These are phyloP conservation scores for Aspergillus pseudonomiae DNA, from an alignment of 2,329 filamentous ascomycete species.

Conservation along the genomic window DNA sequence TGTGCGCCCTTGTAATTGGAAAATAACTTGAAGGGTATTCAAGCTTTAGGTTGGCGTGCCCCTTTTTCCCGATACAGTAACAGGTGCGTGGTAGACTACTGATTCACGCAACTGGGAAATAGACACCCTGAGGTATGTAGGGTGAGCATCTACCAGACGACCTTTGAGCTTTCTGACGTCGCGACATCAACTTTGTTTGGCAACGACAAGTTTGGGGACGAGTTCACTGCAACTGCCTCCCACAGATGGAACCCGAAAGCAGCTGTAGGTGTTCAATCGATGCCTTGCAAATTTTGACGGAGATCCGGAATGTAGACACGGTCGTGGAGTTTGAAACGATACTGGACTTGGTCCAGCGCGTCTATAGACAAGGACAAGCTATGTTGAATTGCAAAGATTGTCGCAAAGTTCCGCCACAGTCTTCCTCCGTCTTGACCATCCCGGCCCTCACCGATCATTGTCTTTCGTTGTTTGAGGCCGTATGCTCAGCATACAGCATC, in stretches of 20 bases:
- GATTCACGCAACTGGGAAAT: background rate
- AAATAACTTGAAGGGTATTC: background rate
- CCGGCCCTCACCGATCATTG: slow-evolving; percentile 43
- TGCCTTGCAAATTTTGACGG: slow-evolving; percentile 25
- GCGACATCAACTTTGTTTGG: background rate
- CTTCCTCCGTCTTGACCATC: slow-evolving; percentile 38
- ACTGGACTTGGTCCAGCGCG: slow-evolving; percentile 26
- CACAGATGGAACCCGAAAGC: slow-evolving; percentile 19
- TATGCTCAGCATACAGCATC: slow-evolving; percentile 30
- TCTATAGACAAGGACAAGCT: slow-evolving; percentile 24
- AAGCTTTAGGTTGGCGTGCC: slow-evolving; percentile 10
- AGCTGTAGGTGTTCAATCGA: slow-evolving; percentile 30
- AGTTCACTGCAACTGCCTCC: background rate
- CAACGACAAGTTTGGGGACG: background rate
- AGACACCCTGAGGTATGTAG: background rate
- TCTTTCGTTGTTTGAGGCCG: slow-evolving; percentile 30
- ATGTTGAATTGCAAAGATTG: slow-evolving; percentile 29
- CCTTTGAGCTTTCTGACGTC: background rate
- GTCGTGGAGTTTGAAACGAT: slow-evolving; percentile 32
- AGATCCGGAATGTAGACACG: slow-evolving; percentile 27
- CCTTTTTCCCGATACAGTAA: background rate
- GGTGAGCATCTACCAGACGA: background rate
- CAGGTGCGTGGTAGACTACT: background rate
- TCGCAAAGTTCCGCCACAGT: slow-evolving; percentile 20
- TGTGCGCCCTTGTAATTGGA: background rate